phyloP scores from a whole-genome alignment of 495 filamentous ascomycete species.

The Penicillium steckii region DNA sequence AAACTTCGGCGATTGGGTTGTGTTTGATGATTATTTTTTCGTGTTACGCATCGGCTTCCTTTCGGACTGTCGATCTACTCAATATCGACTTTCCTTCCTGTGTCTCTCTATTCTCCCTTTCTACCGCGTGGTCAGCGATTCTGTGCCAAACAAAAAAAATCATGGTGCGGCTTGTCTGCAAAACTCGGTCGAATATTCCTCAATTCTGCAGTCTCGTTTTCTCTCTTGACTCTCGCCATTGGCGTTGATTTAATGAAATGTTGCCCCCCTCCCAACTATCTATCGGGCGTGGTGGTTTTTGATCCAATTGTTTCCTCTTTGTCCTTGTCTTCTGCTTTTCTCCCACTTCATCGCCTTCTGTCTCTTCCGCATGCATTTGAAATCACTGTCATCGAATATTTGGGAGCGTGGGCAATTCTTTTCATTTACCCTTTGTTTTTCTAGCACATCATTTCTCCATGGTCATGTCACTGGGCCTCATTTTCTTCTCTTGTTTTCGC shows the following conservation, averaged over 20 bases:
- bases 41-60: background rate
- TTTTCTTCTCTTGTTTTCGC: constrained; percentile 11
- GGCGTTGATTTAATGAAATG: constrained; percentile 30
- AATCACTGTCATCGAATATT: constrained; percentile 33
- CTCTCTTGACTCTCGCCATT: constrained; percentile 6
- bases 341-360: constrained; percentile 5
- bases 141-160: constrained; percentile 14
- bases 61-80: background rate
- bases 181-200: constrained; percentile 10
- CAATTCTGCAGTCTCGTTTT: constrained; percentile 1
- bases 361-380: constrained; percentile 30
- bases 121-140: background rate
- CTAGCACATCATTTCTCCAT: constrained; percentile 27
- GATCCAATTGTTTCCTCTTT: constrained; percentile 18
- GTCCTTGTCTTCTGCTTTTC: constrained; percentile 20
- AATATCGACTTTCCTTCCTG: constrained; percentile 7
- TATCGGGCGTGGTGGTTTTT: constrained; percentile 12
- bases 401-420: constrained; percentile 32
- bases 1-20: constrained; percentile 25
- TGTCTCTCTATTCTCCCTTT: background rate
- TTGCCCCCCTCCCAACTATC: constrained; percentile 10
- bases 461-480: constrained; percentile 17
- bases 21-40: constrained; percentile 17
- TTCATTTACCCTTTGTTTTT: constrained; percentile 16
- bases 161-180: constrained; percentile 15